Conservation (phyloP, 2,329 filamentous ascomycete species). For the Cercospora citrullina region DNA sequence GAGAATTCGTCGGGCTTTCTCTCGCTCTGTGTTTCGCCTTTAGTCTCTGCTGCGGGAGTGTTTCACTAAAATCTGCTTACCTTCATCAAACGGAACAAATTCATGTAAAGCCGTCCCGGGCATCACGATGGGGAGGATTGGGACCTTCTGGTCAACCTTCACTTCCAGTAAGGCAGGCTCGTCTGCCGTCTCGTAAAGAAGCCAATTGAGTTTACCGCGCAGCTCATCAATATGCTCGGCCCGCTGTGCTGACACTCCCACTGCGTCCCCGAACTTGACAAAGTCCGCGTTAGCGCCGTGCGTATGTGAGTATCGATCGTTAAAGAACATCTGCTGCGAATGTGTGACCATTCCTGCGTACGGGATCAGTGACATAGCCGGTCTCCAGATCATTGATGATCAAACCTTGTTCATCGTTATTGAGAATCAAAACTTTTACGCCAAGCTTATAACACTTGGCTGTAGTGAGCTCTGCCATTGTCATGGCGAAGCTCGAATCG, state of each 20-base stretch:
- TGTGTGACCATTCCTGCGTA: constrained; percentile 79
- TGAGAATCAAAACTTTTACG: neutral
- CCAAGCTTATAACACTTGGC: neutral
- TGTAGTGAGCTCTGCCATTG: neutral
- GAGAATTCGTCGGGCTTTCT: neutral
- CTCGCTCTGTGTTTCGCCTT: neutral
- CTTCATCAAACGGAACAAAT: constrained; percentile 50
- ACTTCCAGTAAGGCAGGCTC: constrained; percentile 93
- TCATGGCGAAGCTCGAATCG: neutral
- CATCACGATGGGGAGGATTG: constrained; percentile 94
- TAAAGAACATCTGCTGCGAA: constrained; percentile 96
- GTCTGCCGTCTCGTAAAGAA: constrained; percentile 47
- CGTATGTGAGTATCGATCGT: constrained; percentile 86
- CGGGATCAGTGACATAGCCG: neutral
- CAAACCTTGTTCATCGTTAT: neutral
- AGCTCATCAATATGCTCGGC: constrained; percentile 54
- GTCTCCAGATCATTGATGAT: no score
- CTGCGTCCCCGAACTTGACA: constrained; percentile 84
- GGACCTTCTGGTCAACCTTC: constrained; percentile 81
- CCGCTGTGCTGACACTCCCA: constrained; percentile 80
- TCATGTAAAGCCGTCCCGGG: constrained; percentile 83
- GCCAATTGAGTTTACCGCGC: neutral
- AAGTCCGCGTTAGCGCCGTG: constrained; percentile 93
- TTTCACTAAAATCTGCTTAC: neutral
- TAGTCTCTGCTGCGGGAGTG: neutral